Base-by-base conservation (phyloP, 2,329 filamentous ascomycete genomes). In the Fusarium robinianum region DNA sequence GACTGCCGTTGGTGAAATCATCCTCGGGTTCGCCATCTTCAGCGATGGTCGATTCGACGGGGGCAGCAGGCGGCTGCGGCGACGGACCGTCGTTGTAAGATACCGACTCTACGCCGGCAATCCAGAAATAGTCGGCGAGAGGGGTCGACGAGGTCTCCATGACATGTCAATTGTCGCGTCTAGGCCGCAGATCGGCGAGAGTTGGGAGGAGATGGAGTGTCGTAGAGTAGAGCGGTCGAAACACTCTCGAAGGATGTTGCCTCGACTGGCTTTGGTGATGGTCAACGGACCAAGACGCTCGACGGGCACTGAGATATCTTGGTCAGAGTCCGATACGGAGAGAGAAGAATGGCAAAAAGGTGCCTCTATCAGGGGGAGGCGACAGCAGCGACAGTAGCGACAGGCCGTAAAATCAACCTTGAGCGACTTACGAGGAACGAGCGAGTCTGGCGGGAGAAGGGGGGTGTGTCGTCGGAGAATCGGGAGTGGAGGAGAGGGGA, bases 61-160 rank as follows among this genome's bases (percentile, higher is more conserved):
- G 54, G 63, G 59, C 52, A 46, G 44, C 36, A 40, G 39, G 42
- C 21, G 48, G 33, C 19, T 56, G 53, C 36, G 67, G 68, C 37
- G 68, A 68, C 59, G 71, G 64, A n/a, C n/a, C n/a, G 56, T 85
- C 83, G 51, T 81, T 76, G 71, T 86, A 85, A 43, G 79, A 77
- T 57, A 86, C 76, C 49, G 80, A 79, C 67, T 87, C 83, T 68
- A 87, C 76, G 61, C 84, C 84, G 56, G 84, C 84, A 65, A 87
- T 86, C 84, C 84, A 87, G 69, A 87, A 87, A 71, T 87, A 87
- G 67, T 87, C 84, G 68, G 84, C 84, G 66, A 87, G 75, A 63
- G 84, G 84, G 54, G 76, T 77, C 53, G 81, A 83, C 47, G 80
- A 75, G 70, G 68, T 73, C 64, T 81, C 79, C 79, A 83, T 83